phyloP scores from a whole-genome alignment of 225 moss, liverwort and hornwort species.

The Bryum argenteum region DNA sequence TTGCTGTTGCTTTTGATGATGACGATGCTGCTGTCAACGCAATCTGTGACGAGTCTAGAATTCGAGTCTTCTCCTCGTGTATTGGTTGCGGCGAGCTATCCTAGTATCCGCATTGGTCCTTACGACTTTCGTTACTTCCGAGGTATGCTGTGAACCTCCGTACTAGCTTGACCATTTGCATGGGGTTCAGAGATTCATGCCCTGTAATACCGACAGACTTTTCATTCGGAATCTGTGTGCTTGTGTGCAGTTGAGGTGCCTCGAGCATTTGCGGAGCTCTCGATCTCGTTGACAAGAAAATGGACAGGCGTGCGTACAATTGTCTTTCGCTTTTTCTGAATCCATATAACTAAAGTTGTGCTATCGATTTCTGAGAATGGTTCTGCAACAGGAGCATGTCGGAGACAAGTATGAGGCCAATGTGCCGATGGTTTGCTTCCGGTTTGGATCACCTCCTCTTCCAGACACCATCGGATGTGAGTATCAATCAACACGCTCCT shows the following conservation, averaged over 20 bases:
- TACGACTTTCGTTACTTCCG: constrained; percentile 63
- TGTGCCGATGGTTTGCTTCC: constrained; percentile 65
- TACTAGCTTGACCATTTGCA: neutral
- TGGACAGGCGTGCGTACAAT: constrained; percentile 54
- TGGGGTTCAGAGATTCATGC: neutral
- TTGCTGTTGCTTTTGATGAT: constrained; percentile 24
- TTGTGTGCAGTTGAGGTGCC: constrained; percentile 62
- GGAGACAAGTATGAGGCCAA: constrained; percentile 22
- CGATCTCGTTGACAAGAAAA: constrained; percentile 50
- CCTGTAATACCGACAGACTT: too few relatives aligned
- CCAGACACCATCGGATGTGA: constrained; percentile 47
- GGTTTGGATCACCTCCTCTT: constrained; percentile 55
- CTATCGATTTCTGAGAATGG: neutral
- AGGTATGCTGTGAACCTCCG: constrained; percentile 26
- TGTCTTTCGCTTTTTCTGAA: neutral
- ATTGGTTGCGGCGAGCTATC: constrained; percentile 46
- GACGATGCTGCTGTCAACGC: constrained; percentile 13
- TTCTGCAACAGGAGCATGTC: constrained; percentile 40
- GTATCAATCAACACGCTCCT: too few relatives aligned
- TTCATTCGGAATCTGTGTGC: neutral
- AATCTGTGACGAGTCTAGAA: neutral
- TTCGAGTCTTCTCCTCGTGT: constrained; percentile 26
- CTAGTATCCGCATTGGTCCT: constrained; percentile 49
- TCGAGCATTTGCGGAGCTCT: constrained; percentile 47
- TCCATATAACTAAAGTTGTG: neutral